Evolutionary conservation across 345 rosid species (phyloP), one percentile per base, ranked within the genome.

Genomic region (Brassica juncea): DNA sequence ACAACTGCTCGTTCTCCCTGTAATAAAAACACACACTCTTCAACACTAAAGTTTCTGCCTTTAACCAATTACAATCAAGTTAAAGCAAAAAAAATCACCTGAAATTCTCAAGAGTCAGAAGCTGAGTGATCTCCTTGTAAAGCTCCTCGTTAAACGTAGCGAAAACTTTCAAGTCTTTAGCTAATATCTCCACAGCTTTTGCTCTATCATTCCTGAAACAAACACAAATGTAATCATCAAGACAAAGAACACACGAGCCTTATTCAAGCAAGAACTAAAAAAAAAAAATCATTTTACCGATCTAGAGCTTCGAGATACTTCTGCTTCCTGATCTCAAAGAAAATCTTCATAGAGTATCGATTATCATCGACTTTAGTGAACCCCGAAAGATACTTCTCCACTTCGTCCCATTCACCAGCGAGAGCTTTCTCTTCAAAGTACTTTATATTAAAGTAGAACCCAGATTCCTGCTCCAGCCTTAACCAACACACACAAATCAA

Each of bases 371-470:
- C 97, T 82, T 91, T 94, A 0, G 98, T 94, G 70, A 89, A 94
- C 6, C 98, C 98, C 7, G 91, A 89, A 8, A 94, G 83, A 84
- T 94, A 91, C 30, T 87, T 86, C 84, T 94, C 98, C 8, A 94
- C 94, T 85, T 94, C 98, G 37, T 94, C 98, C 98, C 98, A 94
- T 66, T 94, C 97, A 31, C 98, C 98, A 21, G 88, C 88, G 71
- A 82, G 90, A 76, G 93, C 97, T 80, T 87, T 86, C 84, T 91
- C 97, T 84, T 94, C 98, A 61, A 94, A 94, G 80, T 91, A 86
- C 80, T 88, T 90, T 84, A 88, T 87, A 71, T 94, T 94, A 83
- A 94, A 94, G 86, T 79, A 94, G 77, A 90, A 93, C 6, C 97
- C 92, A 4, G 98, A 93, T 84, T 93, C 98, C 60, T 93, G 93